These are phyloP conservation scores for Syzygium oleosum DNA, from an alignment of 345 rosid genomes.

Conservation along the genomic window DNA sequence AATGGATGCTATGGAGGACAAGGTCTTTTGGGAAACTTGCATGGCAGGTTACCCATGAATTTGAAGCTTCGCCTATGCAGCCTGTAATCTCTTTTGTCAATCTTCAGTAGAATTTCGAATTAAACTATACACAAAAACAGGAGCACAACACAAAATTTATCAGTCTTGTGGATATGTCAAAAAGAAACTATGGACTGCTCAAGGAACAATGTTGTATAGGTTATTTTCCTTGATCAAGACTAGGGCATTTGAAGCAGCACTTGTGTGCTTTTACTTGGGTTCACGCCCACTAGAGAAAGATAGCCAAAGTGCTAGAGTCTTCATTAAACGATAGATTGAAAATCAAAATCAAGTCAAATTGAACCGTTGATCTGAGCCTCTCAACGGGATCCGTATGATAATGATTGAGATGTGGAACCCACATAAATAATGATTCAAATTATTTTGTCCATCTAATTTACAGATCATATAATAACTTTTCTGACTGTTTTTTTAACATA, in stretches of 20 bases:
- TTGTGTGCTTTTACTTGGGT: not conserved
- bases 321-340: not conserved
- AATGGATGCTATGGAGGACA: conserved; percentile 47
- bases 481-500: not conserved
- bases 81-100: not conserved
- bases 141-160: not conserved
- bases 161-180: not conserved
- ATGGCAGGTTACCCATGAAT: conserved; percentile 47
- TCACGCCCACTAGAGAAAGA: not conserved
- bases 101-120: not conserved
- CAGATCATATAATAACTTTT: not conserved
- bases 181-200: not conserved
- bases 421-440: not conserved
- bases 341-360: not conserved
- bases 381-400: not conserved
- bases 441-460: not conserved
- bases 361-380: accelerated
- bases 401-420: too few relatives aligned
- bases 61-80: not conserved
- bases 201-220: not conserved
- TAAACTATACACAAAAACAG: accelerated
- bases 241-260: not conserved
- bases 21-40: conserved; percentile 60
- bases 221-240: not conserved
- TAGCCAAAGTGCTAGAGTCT: not conserved